These are phyloP conservation scores for Scutellaria galericulata DNA, from an alignment of 257 asterid species.

Conservation along the genomic window DNA sequence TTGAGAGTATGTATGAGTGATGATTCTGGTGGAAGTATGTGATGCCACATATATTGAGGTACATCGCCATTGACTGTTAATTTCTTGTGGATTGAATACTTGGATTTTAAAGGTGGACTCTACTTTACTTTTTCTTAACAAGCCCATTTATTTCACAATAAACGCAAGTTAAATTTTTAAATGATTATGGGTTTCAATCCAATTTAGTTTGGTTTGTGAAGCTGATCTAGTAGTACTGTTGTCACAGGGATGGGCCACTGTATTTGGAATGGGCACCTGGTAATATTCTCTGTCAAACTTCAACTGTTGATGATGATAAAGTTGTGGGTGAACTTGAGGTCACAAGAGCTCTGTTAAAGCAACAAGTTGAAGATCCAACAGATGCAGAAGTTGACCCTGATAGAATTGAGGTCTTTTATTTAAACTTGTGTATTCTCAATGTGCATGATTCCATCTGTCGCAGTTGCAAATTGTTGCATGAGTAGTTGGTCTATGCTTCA, in stretches of 20 bases:
- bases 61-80: slow-evolving; percentile 1
- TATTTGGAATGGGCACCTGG: slow-evolving; percentile 99
- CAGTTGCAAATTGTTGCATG: slow-evolving; percentile 6
- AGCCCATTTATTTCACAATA: neutral
- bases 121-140: neutral
- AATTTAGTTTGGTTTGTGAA: slow-evolving; percentile 29
- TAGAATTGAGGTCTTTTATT: slow-evolving; percentile 77
- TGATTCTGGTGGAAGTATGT: neutral
- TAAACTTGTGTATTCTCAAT: slow-evolving; percentile 1
- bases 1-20: slow-evolving; percentile 1
- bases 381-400: slow-evolving; percentile 80
- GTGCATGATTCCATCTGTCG: slow-evolving; percentile 9
- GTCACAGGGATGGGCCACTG: slow-evolving; percentile 81
- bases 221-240: slow-evolving; percentile 30
- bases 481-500: slow-evolving; percentile 13
- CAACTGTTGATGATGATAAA: slow-evolving; percentile 43
- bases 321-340: slow-evolving; percentile 56
- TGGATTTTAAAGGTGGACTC: neutral
- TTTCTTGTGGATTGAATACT: slow-evolving; percentile 24
- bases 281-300: slow-evolving; percentile 64
- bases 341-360: slow-evolving; percentile 62
- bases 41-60: slow-evolving; percentile 10
- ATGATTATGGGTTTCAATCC: neutral
- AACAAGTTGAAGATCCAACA: slow-evolving; percentile 58
- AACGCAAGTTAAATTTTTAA: neutral